These are phyloP conservation scores for Candida sanyiensis DNA, from an alignment of 805 yeast genomes.

Conservation along the genomic window DNA sequence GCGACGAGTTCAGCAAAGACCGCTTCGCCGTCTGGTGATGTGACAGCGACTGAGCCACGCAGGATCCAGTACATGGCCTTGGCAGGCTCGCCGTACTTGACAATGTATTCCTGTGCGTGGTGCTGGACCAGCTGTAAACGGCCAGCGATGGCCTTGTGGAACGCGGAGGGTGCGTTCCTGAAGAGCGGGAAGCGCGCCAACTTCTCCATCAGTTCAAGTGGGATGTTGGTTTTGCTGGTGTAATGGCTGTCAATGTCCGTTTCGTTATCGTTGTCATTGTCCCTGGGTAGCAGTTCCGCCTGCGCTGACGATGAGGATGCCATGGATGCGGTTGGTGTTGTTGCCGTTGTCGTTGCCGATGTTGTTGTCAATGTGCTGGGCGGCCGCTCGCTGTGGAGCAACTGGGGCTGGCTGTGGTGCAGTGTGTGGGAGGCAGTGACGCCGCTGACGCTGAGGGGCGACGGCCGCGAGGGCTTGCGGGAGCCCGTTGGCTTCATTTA, in stretches of 20 bases:
- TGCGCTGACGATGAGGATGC: neutral
- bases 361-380: neutral
- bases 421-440: no score
- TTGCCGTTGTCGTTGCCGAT: neutral
- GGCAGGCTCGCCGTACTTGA: slow-evolving; percentile 67
- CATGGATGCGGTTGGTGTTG: neutral
- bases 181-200: slow-evolving; percentile 59
- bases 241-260: neutral
- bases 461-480: slow-evolving; percentile 16
- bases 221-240: slow-evolving; percentile 27
- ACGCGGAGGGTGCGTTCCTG: slow-evolving; percentile 59
- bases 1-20: slow-evolving; percentile 62
- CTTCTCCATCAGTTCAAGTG: slow-evolving; percentile 49
- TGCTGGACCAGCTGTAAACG: slow-evolving; percentile 53
- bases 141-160: slow-evolving; percentile 53
- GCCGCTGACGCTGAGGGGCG: slow-evolving; percentile 16
- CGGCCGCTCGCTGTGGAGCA: no score
- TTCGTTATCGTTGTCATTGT: no score
- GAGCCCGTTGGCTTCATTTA: slow-evolving; percentile 2
- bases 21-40: slow-evolving; percentile 73
- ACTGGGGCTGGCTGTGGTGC: no score
- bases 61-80: slow-evolving; percentile 76
- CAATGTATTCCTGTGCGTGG: slow-evolving; percentile 64
- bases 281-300: no score
- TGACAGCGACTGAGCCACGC: slow-evolving; percentile 70